Percentiles rank a stretch among this genome's conserved stretches.
Conservation (phyloP, 768 basidiomycete species). For the Pholiota microspora region DNA sequence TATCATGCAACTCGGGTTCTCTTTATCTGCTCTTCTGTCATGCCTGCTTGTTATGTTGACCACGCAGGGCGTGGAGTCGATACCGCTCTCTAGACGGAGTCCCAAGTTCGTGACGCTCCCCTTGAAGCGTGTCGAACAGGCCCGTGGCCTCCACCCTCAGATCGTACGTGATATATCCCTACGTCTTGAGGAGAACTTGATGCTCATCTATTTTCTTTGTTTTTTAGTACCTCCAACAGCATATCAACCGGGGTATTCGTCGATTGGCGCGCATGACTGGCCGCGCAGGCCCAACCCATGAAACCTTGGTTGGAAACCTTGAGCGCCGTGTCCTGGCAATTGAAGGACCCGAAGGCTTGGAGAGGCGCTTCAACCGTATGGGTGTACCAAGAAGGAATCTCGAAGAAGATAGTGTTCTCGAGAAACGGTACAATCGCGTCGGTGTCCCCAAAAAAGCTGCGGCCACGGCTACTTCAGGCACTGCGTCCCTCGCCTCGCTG, state of each 20-base stretch:
- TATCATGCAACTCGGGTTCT: slow-evolving; percentile 55
- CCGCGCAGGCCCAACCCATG: slow-evolving; percentile 45
- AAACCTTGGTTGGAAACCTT: slow-evolving; percentile 39
- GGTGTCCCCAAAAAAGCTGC: slow-evolving; percentile 19
- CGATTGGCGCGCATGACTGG: slow-evolving; percentile 73
- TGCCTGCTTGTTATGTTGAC: slow-evolving; percentile 45
- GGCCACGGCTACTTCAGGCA: background rate
- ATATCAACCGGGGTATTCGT: slow-evolving; percentile 61
- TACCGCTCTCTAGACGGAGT: slow-evolving; percentile 33
- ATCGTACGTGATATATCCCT: slow-evolving; percentile 24
- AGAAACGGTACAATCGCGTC: slow-evolving; percentile 25
- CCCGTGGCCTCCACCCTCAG: slow-evolving; percentile 23
- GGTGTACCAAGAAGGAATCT: slow-evolving; percentile 20
- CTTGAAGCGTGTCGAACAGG: slow-evolving; percentile 35
- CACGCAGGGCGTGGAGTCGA: slow-evolving; percentile 37
- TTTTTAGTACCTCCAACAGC: slow-evolving; percentile 63
- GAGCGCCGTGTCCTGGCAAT: slow-evolving; percentile 28
- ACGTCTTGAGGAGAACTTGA: too few relatives aligned
- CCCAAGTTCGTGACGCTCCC: slow-evolving; percentile 40
- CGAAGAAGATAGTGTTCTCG: slow-evolving; percentile 9
- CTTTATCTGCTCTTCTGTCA: slow-evolving; percentile 51
- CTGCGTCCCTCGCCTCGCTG: background rate
- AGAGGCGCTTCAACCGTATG: slow-evolving; percentile 24
- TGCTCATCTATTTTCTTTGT: too few relatives aligned
- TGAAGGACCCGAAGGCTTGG: slow-evolving; percentile 27